These are phyloP conservation scores for Cladosporium oxysporum DNA, from an alignment of 2,329 filamentous ascomycete species.

Conservation along the genomic window DNA sequence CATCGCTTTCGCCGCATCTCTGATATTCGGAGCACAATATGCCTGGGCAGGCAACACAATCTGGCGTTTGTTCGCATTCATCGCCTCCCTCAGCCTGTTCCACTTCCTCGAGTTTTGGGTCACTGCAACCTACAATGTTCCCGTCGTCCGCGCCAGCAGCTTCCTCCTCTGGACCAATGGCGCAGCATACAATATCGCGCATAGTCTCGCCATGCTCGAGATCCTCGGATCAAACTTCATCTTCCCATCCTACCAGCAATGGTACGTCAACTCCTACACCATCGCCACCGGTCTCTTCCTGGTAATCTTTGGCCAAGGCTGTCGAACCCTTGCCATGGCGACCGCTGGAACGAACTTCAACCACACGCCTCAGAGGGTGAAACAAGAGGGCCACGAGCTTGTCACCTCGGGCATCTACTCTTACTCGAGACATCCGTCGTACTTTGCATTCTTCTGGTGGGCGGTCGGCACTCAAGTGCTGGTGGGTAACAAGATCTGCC, in stretches of 20 bases:
- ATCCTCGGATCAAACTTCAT: slow-evolving; percentile 62
- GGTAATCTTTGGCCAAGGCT: slow-evolving; percentile 69
- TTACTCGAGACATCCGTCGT: slow-evolving; percentile 79
- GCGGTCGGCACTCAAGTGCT: slow-evolving; percentile 90
- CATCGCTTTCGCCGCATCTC: slow-evolving; percentile 37
- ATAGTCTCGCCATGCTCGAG: slow-evolving; percentile 73
- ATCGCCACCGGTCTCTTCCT: slow-evolving; percentile 61
- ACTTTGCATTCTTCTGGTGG: slow-evolving; percentile 99
- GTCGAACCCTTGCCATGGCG: slow-evolving; percentile 82
- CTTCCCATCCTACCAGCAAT: slow-evolving; percentile 51
- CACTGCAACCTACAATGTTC: slow-evolving; percentile 81
- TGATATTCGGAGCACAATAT: slow-evolving; percentile 30
- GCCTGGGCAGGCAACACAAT: slow-evolving; percentile 30
- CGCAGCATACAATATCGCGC: slow-evolving; percentile 78
- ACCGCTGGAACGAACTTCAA: slow-evolving; percentile 92
- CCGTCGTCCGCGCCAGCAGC: slow-evolving; percentile 67
- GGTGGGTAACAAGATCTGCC: slow-evolving; percentile 79
- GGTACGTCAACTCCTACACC: slow-evolving; percentile 43
- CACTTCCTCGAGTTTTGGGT: slow-evolving; percentile 97
- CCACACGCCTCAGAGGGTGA: slow-evolving; percentile 70
- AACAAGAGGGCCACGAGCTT: slow-evolving; percentile 72
- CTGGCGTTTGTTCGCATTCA: slow-evolving; percentile 66
- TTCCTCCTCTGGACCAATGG: slow-evolving; percentile 88
- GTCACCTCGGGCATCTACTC: slow-evolving; percentile 81
- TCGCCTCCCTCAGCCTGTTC: slow-evolving; percentile 71